Conservation (phyloP, 306 rosid species). For the Fragaria nilgerrensis region DNA sequence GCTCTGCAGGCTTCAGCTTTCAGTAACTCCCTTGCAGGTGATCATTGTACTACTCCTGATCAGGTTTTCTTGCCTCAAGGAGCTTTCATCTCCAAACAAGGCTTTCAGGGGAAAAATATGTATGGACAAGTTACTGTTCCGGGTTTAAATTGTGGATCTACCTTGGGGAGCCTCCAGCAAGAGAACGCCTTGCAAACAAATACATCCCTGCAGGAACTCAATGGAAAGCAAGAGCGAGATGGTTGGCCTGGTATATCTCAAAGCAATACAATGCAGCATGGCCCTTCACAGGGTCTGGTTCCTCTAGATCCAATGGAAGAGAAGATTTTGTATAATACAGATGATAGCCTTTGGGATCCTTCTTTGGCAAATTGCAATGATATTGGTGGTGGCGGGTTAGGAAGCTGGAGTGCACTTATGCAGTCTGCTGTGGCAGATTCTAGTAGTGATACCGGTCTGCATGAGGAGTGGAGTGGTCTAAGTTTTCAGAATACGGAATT, state of each 20-base stretch:
- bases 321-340: conserved; percentile 48
- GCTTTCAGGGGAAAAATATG: conserved; percentile 39
- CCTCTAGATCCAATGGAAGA: conserved; percentile 60
- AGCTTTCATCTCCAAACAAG: conserved; percentile 31
- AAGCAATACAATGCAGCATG: conserved; percentile 35
- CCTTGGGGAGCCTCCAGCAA: conserved; percentile 37
- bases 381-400: conserved; percentile 39
- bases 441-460: conserved; percentile 56
- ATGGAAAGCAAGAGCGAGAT: conserved; percentile 35
- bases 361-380: conserved; percentile 35
- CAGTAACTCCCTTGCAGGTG: conserved; percentile 37
- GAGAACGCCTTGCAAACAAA: conserved; percentile 34
- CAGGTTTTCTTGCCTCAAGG: conserved; percentile 36
- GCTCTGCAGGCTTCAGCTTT: conserved; percentile 32
- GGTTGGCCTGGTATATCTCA: conserved; percentile 42
- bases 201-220: conserved; percentile 26
- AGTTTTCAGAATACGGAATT: conserved; percentile 55
- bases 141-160: conserved; percentile 29
- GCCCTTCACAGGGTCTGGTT: conserved; percentile 39
- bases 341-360: conserved; percentile 44
- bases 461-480: conserved; percentile 67
- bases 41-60: conserved; percentile 30
- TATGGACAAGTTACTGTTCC: conserved; percentile 40
- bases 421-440: conserved; percentile 68
- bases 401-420: conserved; percentile 68